Conservation (phyloP, 2,329 filamentous ascomycete genomes). For the Cladorrhinum sp. region DNA sequence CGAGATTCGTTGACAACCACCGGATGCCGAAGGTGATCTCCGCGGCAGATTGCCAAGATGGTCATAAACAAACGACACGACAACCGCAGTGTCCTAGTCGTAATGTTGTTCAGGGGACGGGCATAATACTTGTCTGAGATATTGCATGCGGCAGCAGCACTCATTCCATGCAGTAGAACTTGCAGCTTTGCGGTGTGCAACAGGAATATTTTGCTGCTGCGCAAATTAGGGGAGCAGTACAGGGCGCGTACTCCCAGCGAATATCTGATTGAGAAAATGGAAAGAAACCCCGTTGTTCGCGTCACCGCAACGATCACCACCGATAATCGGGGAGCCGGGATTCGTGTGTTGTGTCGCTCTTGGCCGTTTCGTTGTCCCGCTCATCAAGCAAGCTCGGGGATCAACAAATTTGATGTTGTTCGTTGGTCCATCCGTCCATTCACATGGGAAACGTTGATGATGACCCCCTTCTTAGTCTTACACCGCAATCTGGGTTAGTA, state of each 20-base stretch:
- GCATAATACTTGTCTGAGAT: not conserved
- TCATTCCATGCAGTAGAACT: not conserved
- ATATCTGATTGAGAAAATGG: not conserved
- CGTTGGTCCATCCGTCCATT: not conserved
- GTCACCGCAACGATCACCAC: not conserved
- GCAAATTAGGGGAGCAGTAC: not conserved
- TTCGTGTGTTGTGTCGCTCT: not conserved
- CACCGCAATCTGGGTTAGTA: not conserved
- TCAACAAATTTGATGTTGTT: slow-evolving; percentile 2
- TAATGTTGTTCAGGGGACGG: not conserved
- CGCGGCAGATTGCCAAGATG: slow-evolving; percentile 16
- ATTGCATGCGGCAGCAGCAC: not conserved
- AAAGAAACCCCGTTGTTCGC: not conserved
- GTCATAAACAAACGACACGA: slow-evolving; percentile 1
- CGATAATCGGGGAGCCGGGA: not conserved
- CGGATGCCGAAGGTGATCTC: slow-evolving; percentile 18
- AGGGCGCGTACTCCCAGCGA: not conserved
- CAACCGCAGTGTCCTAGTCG: no score
- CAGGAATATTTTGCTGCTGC: not conserved
- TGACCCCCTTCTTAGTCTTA: not conserved
- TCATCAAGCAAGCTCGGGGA: not conserved
- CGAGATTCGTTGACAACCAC: not conserved
- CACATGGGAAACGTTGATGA: not conserved
- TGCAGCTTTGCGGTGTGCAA: slow-evolving; percentile 5
- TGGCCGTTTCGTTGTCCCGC: not conserved